These are phyloP conservation scores for Aureobasidium sp. DNA, from an alignment of 2,329 filamentous ascomycete species.

Conservation along the genomic window DNA sequence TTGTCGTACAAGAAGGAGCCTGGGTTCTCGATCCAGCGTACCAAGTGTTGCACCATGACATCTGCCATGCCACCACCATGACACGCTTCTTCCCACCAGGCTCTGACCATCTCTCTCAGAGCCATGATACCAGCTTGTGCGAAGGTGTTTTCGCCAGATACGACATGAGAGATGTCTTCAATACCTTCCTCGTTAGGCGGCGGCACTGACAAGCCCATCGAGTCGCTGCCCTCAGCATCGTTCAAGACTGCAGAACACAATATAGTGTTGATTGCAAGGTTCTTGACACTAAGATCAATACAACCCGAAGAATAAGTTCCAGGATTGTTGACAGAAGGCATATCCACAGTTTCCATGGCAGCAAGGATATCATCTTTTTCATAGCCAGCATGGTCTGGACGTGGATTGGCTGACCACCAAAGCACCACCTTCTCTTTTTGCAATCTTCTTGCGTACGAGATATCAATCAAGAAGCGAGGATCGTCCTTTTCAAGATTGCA, in stretches of 20 bases:
- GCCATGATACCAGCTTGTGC: conserved; percentile 86
- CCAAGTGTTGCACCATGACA: conserved; percentile 92
- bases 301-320: conserved; percentile 94
- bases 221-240: conserved; percentile 84
- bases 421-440: conserved; percentile 89
- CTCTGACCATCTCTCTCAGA: conserved; percentile 94
- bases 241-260: conserved; percentile 94
- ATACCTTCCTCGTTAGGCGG: conserved; percentile 52
- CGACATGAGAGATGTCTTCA: conserved; percentile 49
- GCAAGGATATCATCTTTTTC: conserved; percentile 85
- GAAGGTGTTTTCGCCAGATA: conserved; percentile 85
- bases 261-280: conserved; percentile 95
- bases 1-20: conserved; percentile 93
- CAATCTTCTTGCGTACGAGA: conserved; percentile 84
- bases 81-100: conserved; percentile 89
- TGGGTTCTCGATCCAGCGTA: conserved; percentile 93
- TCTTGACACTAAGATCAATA: conserved; percentile 88
- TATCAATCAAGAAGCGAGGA: conserved; percentile 88
- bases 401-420: conserved; percentile 87
- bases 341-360: conserved; percentile 75
- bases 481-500: conserved; percentile 95
- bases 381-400: conserved; percentile 91
- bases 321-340: conserved; percentile 89
- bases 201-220: conserved; percentile 75
- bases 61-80: conserved; percentile 80